Evolutionary conservation across 768 basidiomycete genomes (phyloP).

Genomic region (Phlegmacium glaucopus): DNA sequence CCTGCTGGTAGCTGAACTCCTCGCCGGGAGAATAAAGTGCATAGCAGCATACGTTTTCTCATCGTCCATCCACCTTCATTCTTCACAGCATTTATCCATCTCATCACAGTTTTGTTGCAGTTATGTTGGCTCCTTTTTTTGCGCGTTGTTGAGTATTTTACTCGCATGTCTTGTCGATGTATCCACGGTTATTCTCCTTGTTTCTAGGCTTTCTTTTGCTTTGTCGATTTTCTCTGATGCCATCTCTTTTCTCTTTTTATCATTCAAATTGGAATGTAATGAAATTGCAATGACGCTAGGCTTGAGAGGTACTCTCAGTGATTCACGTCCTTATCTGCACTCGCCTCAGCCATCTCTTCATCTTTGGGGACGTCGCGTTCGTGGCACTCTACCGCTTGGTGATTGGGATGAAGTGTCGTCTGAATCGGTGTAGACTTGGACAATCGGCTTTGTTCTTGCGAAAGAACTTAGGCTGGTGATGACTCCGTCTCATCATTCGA

Average conservation of each 20-base stretch:
- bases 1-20: constrained; percentile 5
- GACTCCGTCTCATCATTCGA: constrained; percentile 9
- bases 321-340: background rate
- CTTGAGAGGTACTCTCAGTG: background rate
- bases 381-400: constrained; percentile 18
- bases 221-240: background rate
- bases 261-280: background rate
- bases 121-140: constrained; percentile 1
- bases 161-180: background rate
- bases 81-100: background rate
- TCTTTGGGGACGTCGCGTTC: constrained; percentile 10
- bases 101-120: background rate
- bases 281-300: background rate
- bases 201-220: constrained; percentile 2
- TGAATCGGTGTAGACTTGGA: constrained; percentile 9
- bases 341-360: constrained; percentile 6
- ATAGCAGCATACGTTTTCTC: background rate
- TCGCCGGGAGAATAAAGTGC: too few relatives aligned
- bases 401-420: constrained; percentile 18
- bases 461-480: constrained; percentile 3
- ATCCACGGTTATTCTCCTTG: background rate
- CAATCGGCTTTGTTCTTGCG: constrained; percentile 6
- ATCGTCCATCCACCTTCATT: constrained; percentile 1
- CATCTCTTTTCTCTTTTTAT: background rate
- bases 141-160: background rate